A percentile compares a stretch with the other conserved stretches of the same genome.
Evolutionary conservation across 371 early-diverging fungal genomes (phyloP).

Genomic region (Ordospora pajunii): DNA sequence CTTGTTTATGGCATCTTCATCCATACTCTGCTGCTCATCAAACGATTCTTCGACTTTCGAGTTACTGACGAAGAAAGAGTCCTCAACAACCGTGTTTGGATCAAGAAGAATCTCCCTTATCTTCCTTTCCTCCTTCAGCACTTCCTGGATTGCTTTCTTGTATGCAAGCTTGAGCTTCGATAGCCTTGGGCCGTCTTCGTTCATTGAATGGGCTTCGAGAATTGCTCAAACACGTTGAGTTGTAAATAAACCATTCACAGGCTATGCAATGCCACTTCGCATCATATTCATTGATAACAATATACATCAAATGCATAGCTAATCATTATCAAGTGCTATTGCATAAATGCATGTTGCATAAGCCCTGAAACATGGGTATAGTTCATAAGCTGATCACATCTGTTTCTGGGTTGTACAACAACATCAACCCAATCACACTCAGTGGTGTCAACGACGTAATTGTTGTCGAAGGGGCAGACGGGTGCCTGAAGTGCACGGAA

Average conservation of each 20-base stretch:
- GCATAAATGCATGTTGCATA: neutral
- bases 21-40: neutral
- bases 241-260: neutral
- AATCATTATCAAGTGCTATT: neutral
- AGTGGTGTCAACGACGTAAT: slow-evolving; percentile 94
- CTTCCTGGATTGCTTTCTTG: slow-evolving; percentile 44
- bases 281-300: neutral
- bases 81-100: neutral
- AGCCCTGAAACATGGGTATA: slow-evolving; percentile 51
- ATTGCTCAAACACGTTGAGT: neutral
- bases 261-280: neutral
- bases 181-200: slow-evolving; percentile 6
- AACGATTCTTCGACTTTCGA: neutral
- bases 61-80: slow-evolving; percentile 17
- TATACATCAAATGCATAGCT: no score
- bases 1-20: neutral
- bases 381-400: slow-evolving; percentile 64
- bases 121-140: slow-evolving; percentile 8
- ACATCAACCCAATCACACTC: slow-evolving; percentile 87
- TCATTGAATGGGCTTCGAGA: slow-evolving; percentile 3
- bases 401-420: slow-evolving; percentile 80
- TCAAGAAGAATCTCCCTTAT: neutral
- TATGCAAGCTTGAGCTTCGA: slow-evolving; percentile 35
- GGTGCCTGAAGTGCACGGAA: slow-evolving; percentile 73
- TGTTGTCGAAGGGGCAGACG: slow-evolving; percentile 75